phyloP scores from a whole-genome alignment of 179 eudicot species.

The Spinacia oleracea region DNA sequence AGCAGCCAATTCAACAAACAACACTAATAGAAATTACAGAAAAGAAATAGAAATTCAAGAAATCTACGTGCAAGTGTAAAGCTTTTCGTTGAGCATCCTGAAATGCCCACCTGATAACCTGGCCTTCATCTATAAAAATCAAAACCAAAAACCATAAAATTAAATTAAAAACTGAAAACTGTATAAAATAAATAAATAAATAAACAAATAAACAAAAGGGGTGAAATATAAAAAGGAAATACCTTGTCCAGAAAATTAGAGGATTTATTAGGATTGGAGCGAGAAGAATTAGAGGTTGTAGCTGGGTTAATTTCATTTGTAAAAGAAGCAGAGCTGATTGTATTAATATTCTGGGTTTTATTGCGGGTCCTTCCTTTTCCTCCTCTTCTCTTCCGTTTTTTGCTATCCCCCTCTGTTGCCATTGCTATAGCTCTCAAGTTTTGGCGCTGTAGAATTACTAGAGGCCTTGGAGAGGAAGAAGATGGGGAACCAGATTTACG shows the following conservation, averaged over 20 bases:
- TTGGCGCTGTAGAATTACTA: no score
- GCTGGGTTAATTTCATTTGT: neutral
- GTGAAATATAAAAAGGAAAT: neutral
- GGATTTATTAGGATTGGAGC: conserved; percentile 21
- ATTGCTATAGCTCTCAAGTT: neutral
- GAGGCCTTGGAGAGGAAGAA: no score
- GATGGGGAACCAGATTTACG: no score
- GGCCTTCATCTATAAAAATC: conserved; percentile 68
- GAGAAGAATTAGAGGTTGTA: neutral
- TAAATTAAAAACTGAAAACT: neutral
- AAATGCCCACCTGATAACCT: conserved; percentile 88
- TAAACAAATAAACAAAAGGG: neutral
- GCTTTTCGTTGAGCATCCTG: conserved; percentile 95
- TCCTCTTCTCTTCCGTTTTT: conserved; percentile 41
- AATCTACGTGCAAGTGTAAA: conserved; percentile 85
- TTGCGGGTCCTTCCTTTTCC: conserved; percentile 22
- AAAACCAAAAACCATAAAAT: neutral
- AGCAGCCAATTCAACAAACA: neutral
- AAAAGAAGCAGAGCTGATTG: neutral
- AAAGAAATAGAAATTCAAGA: neutral
- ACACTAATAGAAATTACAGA: neutral
- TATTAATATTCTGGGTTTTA: neutral
- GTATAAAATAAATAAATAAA: neutral
- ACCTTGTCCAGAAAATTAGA: conserved; percentile 42
- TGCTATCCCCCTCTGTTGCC: conserved; percentile 25